Evolutionary conservation across 768 basidiomycete genomes (phyloP), one percentile per base, ranked within the genome.

Genomic region (Suillus weaverae): DNA sequence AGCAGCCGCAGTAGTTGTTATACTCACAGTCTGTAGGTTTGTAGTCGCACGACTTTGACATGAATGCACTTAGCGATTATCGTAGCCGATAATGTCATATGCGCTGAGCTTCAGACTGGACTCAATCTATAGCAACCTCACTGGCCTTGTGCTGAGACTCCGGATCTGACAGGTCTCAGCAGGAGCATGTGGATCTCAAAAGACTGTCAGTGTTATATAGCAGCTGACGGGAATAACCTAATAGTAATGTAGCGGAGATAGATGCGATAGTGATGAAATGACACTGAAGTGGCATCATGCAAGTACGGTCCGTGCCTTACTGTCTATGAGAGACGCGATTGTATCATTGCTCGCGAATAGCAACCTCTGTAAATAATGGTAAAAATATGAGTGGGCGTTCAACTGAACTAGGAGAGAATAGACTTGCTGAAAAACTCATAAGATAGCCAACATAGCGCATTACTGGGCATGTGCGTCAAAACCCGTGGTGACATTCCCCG

Each of bases 371-470:
- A 73, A 68, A 62, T 51, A 26, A 39, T 44, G 26, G 44, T 50
- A 50, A 71, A 66, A 11, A 32, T 13, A 35, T 57, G 51, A 39
- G 16, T 22, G 56, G 14, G 11, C 36, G 48, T 57, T 38, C 39
- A 41, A 33, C 32, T n/a, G 35, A 33, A 54, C 33, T 20, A 62
- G 63, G 44, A 26, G 62, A 39, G 38, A 30, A 11, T 56, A 61
- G 60, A 89, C 95, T 80, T 75, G 97, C 95, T 97, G 85, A 97
- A 97, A 80, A 97, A 97, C 78, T 98, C 96, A 73, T 98, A 96
- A 61, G 95, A 96, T 75, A 96, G 81, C 97, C 97, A 99, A 78
- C 93, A 97, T 57, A 99, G 82, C 11, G 97, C 97, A 61, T 97
- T 97, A 74, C 93, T 95, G 7, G 97, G 97, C 89, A 98, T 93